phyloP scores from a whole-genome alignment of 106 monocot species.

The Platanthera zijinensis region DNA sequence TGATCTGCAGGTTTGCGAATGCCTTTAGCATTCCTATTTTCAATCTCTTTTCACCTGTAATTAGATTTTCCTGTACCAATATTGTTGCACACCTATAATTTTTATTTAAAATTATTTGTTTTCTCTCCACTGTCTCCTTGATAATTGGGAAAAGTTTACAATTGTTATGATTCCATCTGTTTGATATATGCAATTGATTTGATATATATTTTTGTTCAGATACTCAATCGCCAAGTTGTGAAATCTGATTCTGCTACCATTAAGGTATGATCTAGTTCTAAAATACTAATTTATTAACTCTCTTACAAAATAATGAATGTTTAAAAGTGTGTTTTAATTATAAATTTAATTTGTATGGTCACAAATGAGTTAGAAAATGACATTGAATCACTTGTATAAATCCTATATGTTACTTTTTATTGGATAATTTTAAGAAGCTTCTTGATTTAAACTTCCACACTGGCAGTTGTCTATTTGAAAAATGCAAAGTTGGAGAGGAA shows the following conservation, averaged over 20 bases:
- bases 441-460: not conserved
- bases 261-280: slow-evolving; percentile 39
- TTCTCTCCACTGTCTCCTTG: not conserved
- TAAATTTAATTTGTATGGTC: not conserved
- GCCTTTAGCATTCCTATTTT: not conserved
- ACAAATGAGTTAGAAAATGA: not conserved
- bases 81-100: not conserved
- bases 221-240: slow-evolving; percentile 89
- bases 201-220: slow-evolving; percentile 21
- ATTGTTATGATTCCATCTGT: not conserved
- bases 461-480: not conserved
- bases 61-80: not conserved
- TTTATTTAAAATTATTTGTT: not conserved
- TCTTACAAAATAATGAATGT: not conserved
- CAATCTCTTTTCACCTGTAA: not conserved
- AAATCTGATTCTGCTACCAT: slow-evolving; percentile 98
- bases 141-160: too few species aligned
- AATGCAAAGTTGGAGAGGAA: not conserved
- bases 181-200: not conserved
- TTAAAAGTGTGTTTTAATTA: not conserved
- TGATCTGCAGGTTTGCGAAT: slow-evolving; percentile 39
- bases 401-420: not conserved
- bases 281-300: not conserved
- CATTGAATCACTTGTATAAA: not conserved
- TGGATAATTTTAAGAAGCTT: not conserved